A percentile compares a stretch with the other conserved stretches of the same genome.
These are phyloP conservation scores for Stephanodiscus minutulus DNA, from an alignment of 108 stramenopile species.

Conservation along the genomic window DNA sequence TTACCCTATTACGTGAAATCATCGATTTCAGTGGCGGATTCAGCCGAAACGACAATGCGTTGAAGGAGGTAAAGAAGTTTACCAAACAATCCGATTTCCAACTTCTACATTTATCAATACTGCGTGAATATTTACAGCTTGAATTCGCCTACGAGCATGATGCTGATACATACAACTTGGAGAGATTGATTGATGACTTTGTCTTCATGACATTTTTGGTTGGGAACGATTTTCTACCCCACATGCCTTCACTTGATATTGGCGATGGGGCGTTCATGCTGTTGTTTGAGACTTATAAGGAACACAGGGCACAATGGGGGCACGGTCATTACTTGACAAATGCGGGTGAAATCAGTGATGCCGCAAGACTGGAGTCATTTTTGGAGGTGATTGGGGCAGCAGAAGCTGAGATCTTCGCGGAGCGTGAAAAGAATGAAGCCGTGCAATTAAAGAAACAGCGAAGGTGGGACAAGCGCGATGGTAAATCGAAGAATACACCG, in stretches of 20 bases:
- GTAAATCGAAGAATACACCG: slow-evolving; percentile 60
- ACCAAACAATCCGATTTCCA: slow-evolving; percentile 97
- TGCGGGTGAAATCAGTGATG: slow-evolving; percentile 79
- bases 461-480: slow-evolving; percentile 85
- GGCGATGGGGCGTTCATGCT: slow-evolving; percentile 95
- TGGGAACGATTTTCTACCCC: slow-evolving; percentile 98
- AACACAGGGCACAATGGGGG: slow-evolving; percentile 78
- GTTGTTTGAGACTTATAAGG: slow-evolving; percentile 92
- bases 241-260: slow-evolving; percentile 96
- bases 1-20: slow-evolving; percentile 95
- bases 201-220: slow-evolving; percentile 99
- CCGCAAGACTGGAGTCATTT: slow-evolving; percentile 77
- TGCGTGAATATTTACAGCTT: slow-evolving; percentile 94
- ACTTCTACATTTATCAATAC: slow-evolving; percentile 92
- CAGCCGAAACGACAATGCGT: slow-evolving; percentile 66
- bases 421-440: slow-evolving; percentile 78
- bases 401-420: slow-evolving; percentile 85
- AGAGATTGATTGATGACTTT: slow-evolving; percentile 98
- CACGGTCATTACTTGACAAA: slow-evolving; percentile 90
- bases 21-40: slow-evolving; percentile 84
- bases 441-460: slow-evolving; percentile 77
- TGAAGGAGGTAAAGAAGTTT: slow-evolving; percentile 91
- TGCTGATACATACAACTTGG: slow-evolving; percentile 68
- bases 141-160: slow-evolving; percentile 75
- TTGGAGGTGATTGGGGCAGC: slow-evolving; percentile 83